Conservation (phyloP, 441 rosid species). For the Arabidopsis hybrid region DNA sequence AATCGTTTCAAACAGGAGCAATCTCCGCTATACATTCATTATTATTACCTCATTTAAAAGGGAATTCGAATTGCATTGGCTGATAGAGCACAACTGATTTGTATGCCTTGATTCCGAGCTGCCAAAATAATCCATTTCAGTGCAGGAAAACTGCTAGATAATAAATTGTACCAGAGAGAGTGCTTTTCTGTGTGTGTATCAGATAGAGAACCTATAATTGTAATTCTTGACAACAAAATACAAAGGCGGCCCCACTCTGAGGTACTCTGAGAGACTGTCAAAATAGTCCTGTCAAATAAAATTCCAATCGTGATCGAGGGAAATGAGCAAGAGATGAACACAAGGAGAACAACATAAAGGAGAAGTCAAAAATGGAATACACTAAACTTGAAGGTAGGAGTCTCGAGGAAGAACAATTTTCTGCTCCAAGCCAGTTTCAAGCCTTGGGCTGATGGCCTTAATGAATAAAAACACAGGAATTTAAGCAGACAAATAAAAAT, state of each 20-base stretch:
- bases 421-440: constrained; percentile 73
- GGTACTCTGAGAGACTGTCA: constrained; percentile 58
- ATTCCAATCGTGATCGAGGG: constrained; percentile 17
- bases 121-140: constrained; percentile 43
- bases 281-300: constrained; percentile 60
- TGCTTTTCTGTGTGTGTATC: constrained; percentile 7
- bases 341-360: constrained; percentile 11
- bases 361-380: constrained; percentile 24
- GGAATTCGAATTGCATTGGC: constrained; percentile 67
- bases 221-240: constrained; percentile 73
- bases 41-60: constrained; percentile 67
- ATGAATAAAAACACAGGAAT: constrained; percentile 30
- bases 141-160: constrained; percentile 32
- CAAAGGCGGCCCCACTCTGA: constrained; percentile 71
- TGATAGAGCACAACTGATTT: constrained; percentile 72
- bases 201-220: constrained; percentile 60
- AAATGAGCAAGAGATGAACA: constrained; percentile 29
- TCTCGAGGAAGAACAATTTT: constrained; percentile 75
- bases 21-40: not conserved
- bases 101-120: constrained; percentile 64
- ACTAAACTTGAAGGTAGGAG: constrained; percentile 70
- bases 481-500: too few species aligned
- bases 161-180: constrained; percentile 16
- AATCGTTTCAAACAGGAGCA: constrained; percentile 13
- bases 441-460: constrained; percentile 64